Base-by-base conservation (phyloP, 1,284 basidiomycete genomes). In the Malassezia equina region DNA sequence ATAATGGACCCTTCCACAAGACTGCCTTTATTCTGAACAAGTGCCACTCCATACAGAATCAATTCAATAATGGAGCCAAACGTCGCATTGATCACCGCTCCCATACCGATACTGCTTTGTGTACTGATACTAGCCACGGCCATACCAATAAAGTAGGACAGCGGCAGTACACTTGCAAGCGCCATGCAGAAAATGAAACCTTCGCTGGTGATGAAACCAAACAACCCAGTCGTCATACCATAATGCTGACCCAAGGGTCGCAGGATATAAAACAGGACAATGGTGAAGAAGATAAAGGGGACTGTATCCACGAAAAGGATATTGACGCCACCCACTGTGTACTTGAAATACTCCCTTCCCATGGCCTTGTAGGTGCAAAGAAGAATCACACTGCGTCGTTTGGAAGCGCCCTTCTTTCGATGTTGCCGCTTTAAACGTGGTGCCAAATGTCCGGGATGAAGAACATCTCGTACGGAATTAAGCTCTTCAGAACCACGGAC, bases 121-220 rank as follows among this genome's bases (percentile, higher is more conserved):
- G 94, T 93, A 21, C 88, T 90, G 72, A 99, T 98, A 47, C 88
- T 91, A 0, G 94, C 94, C 52, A 99, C 94, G 1, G 94, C 94
- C 94, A 98, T 98, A 21, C 94, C 94, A 69, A 99, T 96, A 78
- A 95, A 99, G 79, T 98, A 99, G 7, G 88, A 91, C 7, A 99
- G 80, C 0, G 94, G 94, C 60, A 99, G 95, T 65, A 99, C 90
- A 63, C 86, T 90, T 17, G 87, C 82, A 29, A 99, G 79, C 63
- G 86, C 83, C 67, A 93, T 77, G 40, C 88, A 67, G 75, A 99
- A 98, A 66, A 98, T 86, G 63, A 90, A 77, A 1, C 80, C 82
- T 51, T 85, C 84, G 2, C 84, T 84, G 3, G 88, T 81, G 51
- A 98, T 74, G 58, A 86, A 74, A 1, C 78, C 78, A 31, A 95